Conservation (phyloP, 2,329 filamentous ascomycete species). For the Alternaria consortialis region DNA sequence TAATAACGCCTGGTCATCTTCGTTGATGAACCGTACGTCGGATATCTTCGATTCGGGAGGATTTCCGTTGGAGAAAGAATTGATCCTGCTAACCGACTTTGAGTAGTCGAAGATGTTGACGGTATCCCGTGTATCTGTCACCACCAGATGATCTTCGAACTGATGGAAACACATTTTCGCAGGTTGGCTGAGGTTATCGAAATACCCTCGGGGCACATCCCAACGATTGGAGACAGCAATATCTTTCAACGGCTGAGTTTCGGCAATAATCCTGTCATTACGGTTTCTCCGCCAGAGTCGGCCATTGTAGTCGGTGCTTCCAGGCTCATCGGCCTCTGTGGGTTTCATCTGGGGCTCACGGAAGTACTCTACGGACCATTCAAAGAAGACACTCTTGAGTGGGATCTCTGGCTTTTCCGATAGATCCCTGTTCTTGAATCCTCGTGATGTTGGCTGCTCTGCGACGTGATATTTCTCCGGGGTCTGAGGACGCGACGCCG, state of each 20-base stretch:
- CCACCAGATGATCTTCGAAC: slow-evolving; percentile 94
- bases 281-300: slow-evolving; percentile 90
- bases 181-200: slow-evolving; percentile 90
- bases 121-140: slow-evolving; percentile 91
- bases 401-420: slow-evolving; percentile 72
- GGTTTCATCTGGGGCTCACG: slow-evolving; percentile 98
- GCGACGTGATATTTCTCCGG: slow-evolving; percentile 74
- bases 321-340: slow-evolving; percentile 93
- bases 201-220: slow-evolving; percentile 82
- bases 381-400: slow-evolving; percentile 82
- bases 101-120: slow-evolving; percentile 85
- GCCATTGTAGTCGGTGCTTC: slow-evolving; percentile 95
- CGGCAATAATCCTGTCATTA: slow-evolving; percentile 89
- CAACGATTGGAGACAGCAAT: slow-evolving; percentile 85
- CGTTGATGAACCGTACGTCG: slow-evolving; percentile 96
- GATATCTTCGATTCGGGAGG: slow-evolving; percentile 90
- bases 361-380: slow-evolving; percentile 98
- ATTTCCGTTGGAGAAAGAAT: slow-evolving; percentile 93
- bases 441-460: slow-evolving; percentile 79
- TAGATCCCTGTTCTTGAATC: slow-evolving; percentile 71
- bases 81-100: slow-evolving; percentile 71
- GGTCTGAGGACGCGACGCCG: slow-evolving; percentile 73
- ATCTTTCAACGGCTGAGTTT: slow-evolving; percentile 93
- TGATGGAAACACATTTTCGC: slow-evolving; percentile 96
- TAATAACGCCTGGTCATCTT: slow-evolving; percentile 93